Conservation (phyloP, 257 asterid species). For the Lithospermum erythrorhizon region DNA sequence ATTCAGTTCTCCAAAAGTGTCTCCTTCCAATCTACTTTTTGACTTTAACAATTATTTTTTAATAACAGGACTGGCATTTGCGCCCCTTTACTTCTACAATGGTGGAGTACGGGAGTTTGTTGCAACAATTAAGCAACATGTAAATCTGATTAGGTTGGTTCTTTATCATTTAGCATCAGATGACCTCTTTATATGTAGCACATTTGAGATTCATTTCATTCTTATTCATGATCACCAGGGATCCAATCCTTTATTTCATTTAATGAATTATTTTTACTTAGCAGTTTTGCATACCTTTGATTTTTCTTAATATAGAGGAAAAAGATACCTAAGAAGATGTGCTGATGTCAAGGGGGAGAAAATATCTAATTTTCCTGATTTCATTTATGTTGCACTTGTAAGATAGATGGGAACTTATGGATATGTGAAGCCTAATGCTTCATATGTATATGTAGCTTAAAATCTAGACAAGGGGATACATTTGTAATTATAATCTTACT, state of each 20-base stretch:
- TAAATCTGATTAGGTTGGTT: conserved; percentile 66
- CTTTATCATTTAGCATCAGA: not conserved
- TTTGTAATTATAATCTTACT: too few relatives aligned
- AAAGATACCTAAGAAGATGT: not conserved
- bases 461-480: conserved; percentile 8
- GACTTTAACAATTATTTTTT: conserved; percentile 3
- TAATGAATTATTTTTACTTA: not conserved
- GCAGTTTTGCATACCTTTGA: not conserved
- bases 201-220: not conserved
- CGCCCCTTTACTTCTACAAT: conserved; percentile 90
- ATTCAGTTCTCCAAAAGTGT: not conserved
- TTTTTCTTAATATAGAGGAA: not conserved
- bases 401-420: not conserved
- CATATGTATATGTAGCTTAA: conserved; percentile 30
- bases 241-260: not conserved
- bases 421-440: conserved; percentile 15
- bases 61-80: conserved; percentile 77
- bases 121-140: conserved; percentile 72
- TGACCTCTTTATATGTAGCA: not conserved
- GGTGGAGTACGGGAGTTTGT: conserved; percentile 96
- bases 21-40: not conserved
- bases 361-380: not conserved
- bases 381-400: not conserved
- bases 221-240: not conserved
- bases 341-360: not conserved